Conservation (phyloP, 805 yeast species). For the Pichia rugopelliculosa region DNA sequence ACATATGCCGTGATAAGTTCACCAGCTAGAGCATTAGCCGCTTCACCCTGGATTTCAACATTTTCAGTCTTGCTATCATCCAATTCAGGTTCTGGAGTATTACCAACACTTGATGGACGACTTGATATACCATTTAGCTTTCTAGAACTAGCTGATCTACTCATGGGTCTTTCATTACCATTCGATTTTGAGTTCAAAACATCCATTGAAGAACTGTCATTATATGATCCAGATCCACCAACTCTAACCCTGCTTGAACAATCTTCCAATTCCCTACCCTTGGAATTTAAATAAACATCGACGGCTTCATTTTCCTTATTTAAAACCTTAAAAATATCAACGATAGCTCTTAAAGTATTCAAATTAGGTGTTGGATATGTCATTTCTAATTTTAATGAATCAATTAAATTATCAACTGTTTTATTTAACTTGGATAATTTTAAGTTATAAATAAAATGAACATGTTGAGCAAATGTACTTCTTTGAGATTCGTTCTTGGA, state of each 20-base stretch:
- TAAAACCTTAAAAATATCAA: constrained; percentile 31
- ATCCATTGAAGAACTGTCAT: constrained; percentile 3
- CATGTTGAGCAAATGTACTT: constrained; percentile 10
- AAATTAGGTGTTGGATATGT: constrained; percentile 15
- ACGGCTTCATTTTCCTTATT: constrained; percentile 43
- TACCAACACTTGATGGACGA: constrained; percentile 3
- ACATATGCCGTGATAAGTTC: constrained; percentile 7
- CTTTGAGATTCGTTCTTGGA: constrained; percentile 10
- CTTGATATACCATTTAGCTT: not conserved
- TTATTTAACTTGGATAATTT: constrained; percentile 21
- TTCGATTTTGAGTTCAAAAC: not conserved
- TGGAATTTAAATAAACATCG: constrained; percentile 39
- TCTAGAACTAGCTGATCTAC: constrained; percentile 5
- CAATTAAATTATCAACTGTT: constrained; percentile 17
- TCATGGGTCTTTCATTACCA: not conserved
- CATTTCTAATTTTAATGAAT: constrained; percentile 18
- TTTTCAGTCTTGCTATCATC: not conserved
- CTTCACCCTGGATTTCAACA: not conserved
- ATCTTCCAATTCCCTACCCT: constrained; percentile 39
- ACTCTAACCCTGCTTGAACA: constrained; percentile 44
- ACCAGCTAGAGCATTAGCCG: not conserved
- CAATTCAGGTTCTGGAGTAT: not conserved
- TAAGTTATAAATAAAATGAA: constrained; percentile 10
- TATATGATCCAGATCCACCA: constrained; percentile 43
- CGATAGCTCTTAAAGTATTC: constrained; percentile 14